Evolutionary conservation across 176 grass and related monocot species (phyloP), one percentile per base, ranked within the genome.

Genomic region (Rhynchospora pubera): DNA sequence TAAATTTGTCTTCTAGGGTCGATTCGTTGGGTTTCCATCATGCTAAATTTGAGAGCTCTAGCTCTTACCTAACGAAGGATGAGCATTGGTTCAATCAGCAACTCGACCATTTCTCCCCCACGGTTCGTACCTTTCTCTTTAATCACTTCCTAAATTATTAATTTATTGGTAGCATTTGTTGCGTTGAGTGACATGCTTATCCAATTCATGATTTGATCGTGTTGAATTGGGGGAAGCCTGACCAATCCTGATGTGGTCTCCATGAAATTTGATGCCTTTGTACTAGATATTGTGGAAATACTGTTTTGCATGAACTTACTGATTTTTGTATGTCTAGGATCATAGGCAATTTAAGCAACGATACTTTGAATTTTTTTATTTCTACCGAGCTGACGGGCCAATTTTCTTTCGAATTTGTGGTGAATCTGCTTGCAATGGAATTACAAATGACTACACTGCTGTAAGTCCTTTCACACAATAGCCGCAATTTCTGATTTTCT

Each of bases 51-150:
- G 89, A 58, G 24, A 85, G 18, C 67, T 47, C 81, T 60, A 72
- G 84, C 66, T 48, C 79, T 43, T 98, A 93, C 84, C 90, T 98
- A 32, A 94, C 92, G 21, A 77, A 19, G 72, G 89, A 98, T 12
- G 92, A 94, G 83, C 87, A 39, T 24, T 98, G 95, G 95, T 93
- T 94, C 89, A 61, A 16, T 87, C 95, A 98, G 50, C 93, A 90
- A 63, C 89, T 98, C 32, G 95, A 98, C 65, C 95, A 94, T 86
- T 98, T 94, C 92, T 90, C 91, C 46, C 95, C 95, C 66, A 93
- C 89, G 52, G 95, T 94, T 80, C 13, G 52, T 81, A 55, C 4
- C 50, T 45, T 42, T 42, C 66, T 2, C 2, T 55, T 59, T 57
- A 15, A 2, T 63, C 13, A 60, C 67, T 28, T 39, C 62, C 2